These are phyloP conservation scores for Coleophoma eucalyptorum DNA, from an alignment of 2,329 filamentous ascomycete genomes.

Conservation along the genomic window DNA sequence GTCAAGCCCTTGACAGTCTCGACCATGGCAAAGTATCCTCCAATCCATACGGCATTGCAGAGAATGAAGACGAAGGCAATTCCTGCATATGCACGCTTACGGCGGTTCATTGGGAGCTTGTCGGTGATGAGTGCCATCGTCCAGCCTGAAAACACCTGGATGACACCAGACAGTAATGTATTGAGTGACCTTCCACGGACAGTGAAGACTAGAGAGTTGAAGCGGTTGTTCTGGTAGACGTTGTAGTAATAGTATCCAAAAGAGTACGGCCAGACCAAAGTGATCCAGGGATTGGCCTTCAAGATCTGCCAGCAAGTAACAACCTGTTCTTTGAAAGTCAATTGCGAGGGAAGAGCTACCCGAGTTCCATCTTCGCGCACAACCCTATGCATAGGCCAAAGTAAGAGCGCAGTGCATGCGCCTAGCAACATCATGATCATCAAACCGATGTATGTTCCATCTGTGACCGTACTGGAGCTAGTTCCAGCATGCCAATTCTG, in stretches of 20 bases:
- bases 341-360: constrained; percentile 84
- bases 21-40: constrained; percentile 49
- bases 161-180: constrained; percentile 70
- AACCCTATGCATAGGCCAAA: constrained; percentile 66
- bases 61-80: constrained; percentile 58
- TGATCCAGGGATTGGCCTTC: constrained; percentile 63
- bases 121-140: constrained; percentile 69
- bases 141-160: constrained; percentile 65
- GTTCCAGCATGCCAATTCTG: constrained; percentile 60
- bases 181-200: constrained; percentile 70
- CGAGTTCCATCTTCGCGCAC: constrained; percentile 71
- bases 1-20: not conserved
- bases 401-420: constrained; percentile 60
- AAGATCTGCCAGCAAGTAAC: constrained; percentile 70
- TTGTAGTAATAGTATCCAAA: constrained; percentile 76
- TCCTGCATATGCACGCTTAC: constrained; percentile 59
- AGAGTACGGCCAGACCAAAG: constrained; percentile 76
- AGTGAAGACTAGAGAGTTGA: constrained; percentile 68
- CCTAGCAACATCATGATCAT: constrained; percentile 72
- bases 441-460: constrained; percentile 80
- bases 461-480: constrained; percentile 44
- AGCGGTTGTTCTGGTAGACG: constrained; percentile 70
- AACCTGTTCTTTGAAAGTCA: constrained; percentile 76
- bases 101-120: constrained; percentile 51
- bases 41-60: constrained; percentile 76